Evolutionary conservation across 1,139 yeast genomes (phyloP).

Genomic region (Zygosaccharomyces sapae): DNA sequence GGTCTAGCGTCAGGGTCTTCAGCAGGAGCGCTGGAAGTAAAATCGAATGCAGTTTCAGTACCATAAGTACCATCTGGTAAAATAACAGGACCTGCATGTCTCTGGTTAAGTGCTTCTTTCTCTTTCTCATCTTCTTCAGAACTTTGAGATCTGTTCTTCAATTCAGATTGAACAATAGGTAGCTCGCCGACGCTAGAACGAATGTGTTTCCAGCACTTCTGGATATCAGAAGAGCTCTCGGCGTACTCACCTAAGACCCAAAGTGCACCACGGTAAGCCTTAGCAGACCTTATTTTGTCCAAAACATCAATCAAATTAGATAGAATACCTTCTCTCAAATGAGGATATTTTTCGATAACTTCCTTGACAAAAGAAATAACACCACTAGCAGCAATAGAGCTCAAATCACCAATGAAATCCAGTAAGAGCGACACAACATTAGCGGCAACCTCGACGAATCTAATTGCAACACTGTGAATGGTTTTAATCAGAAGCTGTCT

Average conservation of each 20-base stretch:
- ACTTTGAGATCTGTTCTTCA: slow-evolving; percentile 39
- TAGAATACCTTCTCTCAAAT: slow-evolving; percentile 64
- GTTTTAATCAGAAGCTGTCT: slow-evolving; percentile 85
- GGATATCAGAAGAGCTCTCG: slow-evolving; percentile 65
- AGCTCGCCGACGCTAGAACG: slow-evolving; percentile 84
- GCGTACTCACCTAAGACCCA: slow-evolving; percentile 97
- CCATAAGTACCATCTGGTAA: slow-evolving; percentile 99
- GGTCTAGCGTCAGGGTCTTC: slow-evolving; percentile 45
- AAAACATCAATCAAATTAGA: slow-evolving; percentile 62
- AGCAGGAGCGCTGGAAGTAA: slow-evolving; percentile 29
- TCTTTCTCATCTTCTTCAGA: slow-evolving; percentile 39
- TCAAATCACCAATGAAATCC: slow-evolving; percentile 81
- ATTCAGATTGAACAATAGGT: slow-evolving; percentile 79
- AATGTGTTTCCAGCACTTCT: slow-evolving; percentile 82
- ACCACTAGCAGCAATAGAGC: slow-evolving; percentile 82
- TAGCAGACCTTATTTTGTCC: slow-evolving; percentile 72
- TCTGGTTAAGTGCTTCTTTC: slow-evolving; percentile 34
- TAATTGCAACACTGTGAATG: slow-evolving; percentile 84
- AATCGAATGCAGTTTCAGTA: slow-evolving; percentile 76
- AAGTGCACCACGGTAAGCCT: slow-evolving; percentile 86
- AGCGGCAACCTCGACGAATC: slow-evolving; percentile 86
- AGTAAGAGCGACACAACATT: slow-evolving; percentile 83
- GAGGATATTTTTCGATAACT: slow-evolving; percentile 88
- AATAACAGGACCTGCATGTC: slow-evolving; percentile 67
- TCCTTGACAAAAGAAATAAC: slow-evolving; percentile 87